Conservation (phyloP, 2,329 filamentous ascomycete genomes). For the Basipetospora sp. region DNA sequence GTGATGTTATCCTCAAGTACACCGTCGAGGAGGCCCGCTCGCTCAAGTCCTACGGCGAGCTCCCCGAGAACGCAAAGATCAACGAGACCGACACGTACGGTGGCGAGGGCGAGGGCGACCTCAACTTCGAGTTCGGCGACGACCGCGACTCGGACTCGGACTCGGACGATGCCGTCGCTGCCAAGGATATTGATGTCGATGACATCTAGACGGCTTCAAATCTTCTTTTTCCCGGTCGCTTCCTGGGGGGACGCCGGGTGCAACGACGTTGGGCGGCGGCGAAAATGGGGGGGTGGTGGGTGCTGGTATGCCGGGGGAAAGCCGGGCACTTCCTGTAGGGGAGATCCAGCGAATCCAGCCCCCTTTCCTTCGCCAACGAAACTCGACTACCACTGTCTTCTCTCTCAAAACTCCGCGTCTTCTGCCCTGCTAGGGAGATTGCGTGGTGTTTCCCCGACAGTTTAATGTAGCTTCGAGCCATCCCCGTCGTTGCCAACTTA, state of each 20-base stretch:
- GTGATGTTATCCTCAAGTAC: constrained; percentile 95
- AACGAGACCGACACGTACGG: constrained; percentile 96
- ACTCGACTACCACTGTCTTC: constrained; percentile 38
- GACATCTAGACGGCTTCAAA: constrained; percentile 51
- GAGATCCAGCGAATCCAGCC: neutral
- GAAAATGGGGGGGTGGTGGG: too few relatives aligned
- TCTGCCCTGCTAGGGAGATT: neutral
- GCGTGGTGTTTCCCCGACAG: constrained; percentile 11
- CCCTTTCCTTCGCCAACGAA: neutral
- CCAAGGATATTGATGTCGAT: constrained; percentile 71
- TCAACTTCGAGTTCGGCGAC: constrained; percentile 98
- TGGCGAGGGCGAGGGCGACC: constrained; percentile 84
- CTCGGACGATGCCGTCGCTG: constrained; percentile 37
- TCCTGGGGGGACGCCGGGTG: too few relatives aligned
- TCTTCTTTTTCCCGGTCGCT: too few relatives aligned
- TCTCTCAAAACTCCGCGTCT: constrained; percentile 35
- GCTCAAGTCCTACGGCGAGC: constrained; percentile 91
- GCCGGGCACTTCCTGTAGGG: too few relatives aligned
- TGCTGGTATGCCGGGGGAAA: too few relatives aligned
- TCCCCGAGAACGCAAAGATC: constrained; percentile 97
- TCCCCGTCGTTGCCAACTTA: neutral
- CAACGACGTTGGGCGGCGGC: too few relatives aligned
- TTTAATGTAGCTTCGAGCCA: constrained; percentile 8
- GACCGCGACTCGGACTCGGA: constrained; percentile 54
- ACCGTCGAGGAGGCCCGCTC: constrained; percentile 86